Evolutionary conservation across 2,329 filamentous ascomycete genomes (phyloP), one percentile per base, ranked within the genome.

Genomic region (Penicillium sp.): DNA sequence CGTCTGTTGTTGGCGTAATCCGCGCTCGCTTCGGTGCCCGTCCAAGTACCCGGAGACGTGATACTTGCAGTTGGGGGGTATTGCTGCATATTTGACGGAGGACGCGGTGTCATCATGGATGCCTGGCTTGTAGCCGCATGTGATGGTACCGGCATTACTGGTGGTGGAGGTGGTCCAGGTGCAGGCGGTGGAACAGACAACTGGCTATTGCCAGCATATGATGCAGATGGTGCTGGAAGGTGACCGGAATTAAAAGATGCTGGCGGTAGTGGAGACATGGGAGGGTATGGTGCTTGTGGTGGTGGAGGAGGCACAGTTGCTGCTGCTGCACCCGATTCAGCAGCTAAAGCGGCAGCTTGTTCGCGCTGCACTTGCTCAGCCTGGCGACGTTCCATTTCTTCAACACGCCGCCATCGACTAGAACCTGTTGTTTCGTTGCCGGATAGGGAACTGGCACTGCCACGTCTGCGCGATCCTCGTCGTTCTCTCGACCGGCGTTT

Each of bases 1-100:
- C 78, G 68, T 48, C 81, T 73, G 63, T 83, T 83, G 58, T 76
- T 80, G 1, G 79, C 81, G 62, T 81, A 83, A 56, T 80, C 73
- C 33, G 74, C 71, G 61, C 76, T 77, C 20, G 75, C 73, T 57
- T 79, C 78, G 1, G 77, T 80, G 9, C 77, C 79, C 3, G 75
- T 77, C 55, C 68, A 75, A 43, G 75, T 77, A 59, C 69, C 68
- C 5, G 73, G 73, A 0, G 74, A 76, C 4, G 69, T 68, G 51
- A 76, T 66, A 58, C 75, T 53, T 42, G 53, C 53, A n/a, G 52
- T 51, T 21, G 53, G 56, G 9, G 46, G 42, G 24, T 49, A 73
- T 16, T 48, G 38, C n/a, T 54, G 47, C 53, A 74, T 72, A 30
- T 64, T 71, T 8, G 74, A 74, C 21, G 72, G 71, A 2, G 71